Evolutionary conservation across 1,284 basidiomycete species (phyloP).

Genomic region (Schizopora paradoxa): DNA sequence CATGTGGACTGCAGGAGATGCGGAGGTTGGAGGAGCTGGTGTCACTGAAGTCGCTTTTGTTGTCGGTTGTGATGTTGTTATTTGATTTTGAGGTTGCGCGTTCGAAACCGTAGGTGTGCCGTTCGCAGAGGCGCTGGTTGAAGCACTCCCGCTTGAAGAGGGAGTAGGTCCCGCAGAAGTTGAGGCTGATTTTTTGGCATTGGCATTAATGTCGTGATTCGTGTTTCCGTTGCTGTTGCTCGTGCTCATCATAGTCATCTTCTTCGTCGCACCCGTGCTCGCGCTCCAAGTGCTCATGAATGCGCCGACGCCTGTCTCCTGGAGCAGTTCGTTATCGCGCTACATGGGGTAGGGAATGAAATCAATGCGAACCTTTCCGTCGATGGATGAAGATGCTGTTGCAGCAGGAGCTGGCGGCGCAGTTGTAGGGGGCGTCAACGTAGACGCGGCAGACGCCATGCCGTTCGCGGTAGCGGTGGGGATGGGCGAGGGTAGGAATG

Average conservation of each 20-base stretch:
- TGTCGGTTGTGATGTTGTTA: conserved; percentile 2
- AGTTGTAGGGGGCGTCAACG: background rate
- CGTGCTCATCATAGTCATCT: too few species aligned
- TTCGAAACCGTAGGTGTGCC: background rate
- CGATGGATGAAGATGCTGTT: background rate
- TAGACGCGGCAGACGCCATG: too few species aligned
- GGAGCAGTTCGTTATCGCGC: background rate
- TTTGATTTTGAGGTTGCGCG: too few species aligned
- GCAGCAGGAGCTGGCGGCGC: background rate
- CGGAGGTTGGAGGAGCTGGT: too few species aligned
- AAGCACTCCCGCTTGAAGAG: background rate
- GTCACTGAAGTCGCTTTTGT: conserved; percentile 2
- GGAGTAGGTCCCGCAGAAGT: background rate
- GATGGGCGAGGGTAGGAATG: too few species aligned
- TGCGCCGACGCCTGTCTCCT: background rate
- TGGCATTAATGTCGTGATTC: background rate
- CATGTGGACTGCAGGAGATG: too few species aligned
- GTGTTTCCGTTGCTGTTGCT: background rate
- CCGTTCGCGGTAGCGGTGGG: too few species aligned
- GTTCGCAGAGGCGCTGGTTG: background rate
- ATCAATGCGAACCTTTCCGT: background rate
- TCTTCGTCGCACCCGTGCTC: too few species aligned
- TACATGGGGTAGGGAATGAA: background rate
- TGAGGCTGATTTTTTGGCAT: background rate
- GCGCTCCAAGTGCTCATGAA: background rate